These are phyloP conservation scores for Colletotrichum noveboracense DNA, from an alignment of 2,329 filamentous ascomycete species.

Conservation along the genomic window DNA sequence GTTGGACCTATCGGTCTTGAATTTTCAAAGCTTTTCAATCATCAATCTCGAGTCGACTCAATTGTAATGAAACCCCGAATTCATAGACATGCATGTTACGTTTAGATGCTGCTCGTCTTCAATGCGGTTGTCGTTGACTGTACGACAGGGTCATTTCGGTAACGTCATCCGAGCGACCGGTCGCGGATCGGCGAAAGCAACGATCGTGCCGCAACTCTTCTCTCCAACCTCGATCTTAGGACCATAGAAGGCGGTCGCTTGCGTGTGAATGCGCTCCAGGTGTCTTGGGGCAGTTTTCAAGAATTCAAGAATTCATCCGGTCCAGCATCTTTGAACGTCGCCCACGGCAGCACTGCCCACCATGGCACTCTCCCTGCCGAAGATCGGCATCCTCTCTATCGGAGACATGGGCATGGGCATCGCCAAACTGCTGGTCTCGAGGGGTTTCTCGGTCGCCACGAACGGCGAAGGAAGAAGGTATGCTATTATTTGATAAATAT, in stretches of 20 bases:
- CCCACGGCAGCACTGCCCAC: not conserved
- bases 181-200: not conserved
- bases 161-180: not conserved
- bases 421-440: slow-evolving; percentile 50
- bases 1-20: not conserved
- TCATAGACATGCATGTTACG: not conserved
- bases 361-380: slow-evolving; percentile 23
- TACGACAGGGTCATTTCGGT: not conserved
- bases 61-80: not conserved
- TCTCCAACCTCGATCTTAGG: not conserved
- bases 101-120: not conserved
- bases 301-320: not conserved
- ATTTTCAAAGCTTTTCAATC: not conserved
- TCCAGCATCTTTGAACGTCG: not conserved
- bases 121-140: not conserved
- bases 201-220: not conserved
- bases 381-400: slow-evolving; percentile 56
- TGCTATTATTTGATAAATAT: not conserved
- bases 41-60: not conserved
- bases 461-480: slow-evolving; percentile 54
- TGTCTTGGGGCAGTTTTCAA: not conserved
- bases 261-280: accelerated
- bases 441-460: slow-evolving; percentile 54
- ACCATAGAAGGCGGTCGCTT: accelerated
- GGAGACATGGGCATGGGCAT: slow-evolving; percentile 61